Base-by-base conservation (phyloP, 805 yeast genomes). In the Lipomyces mesembrius region DNA sequence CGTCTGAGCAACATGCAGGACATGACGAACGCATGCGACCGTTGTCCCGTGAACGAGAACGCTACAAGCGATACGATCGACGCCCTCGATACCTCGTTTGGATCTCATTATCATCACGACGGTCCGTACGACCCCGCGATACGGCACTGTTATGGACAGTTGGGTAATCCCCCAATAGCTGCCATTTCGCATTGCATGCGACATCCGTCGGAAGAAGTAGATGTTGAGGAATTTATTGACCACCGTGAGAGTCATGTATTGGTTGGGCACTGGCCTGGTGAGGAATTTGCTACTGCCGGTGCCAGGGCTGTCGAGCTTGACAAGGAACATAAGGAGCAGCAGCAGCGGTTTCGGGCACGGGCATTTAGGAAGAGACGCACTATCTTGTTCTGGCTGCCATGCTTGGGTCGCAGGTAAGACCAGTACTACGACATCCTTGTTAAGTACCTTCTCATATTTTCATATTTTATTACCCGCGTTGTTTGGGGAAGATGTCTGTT, bases 61-160 rank as follows among this genome's bases (percentile, higher is more conserved):
- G 12, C 43, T 1, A 12, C 57, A 54, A 60, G 39, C 58, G 63
- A 60, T 46, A 56, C 35, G 49, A 53, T 60, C 51, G 63, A 60
- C 46, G 35, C 37, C 8, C 63, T 60, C 27, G 63, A 60, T 22
- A 37, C 43, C 29, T 60, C 63, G 27, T 60, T 60, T 27, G 63
- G 63, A 46, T 9, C 39, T 9, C 35, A 37, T 34, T 60, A 60
- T 29, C 63, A 60, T 46, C 63, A 60, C 53, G 63, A 60, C 37
- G 63, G 63, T 22, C 63, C 63, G 14, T 60, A 54, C 22, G 63
- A 60, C 22, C 59, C 63, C 7, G 55, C 63, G 17, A 39, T 39
- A 27, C 7, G 35, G n/a, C 55, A 60, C 12, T 58, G 63, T 58
- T 54, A 60, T 54, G 22, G 29, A 12, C 25, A 29, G 27, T 43